These are phyloP conservation scores for Phialocephala sp. DNA, from an alignment of 2,329 filamentous ascomycete species.

Conservation along the genomic window DNA sequence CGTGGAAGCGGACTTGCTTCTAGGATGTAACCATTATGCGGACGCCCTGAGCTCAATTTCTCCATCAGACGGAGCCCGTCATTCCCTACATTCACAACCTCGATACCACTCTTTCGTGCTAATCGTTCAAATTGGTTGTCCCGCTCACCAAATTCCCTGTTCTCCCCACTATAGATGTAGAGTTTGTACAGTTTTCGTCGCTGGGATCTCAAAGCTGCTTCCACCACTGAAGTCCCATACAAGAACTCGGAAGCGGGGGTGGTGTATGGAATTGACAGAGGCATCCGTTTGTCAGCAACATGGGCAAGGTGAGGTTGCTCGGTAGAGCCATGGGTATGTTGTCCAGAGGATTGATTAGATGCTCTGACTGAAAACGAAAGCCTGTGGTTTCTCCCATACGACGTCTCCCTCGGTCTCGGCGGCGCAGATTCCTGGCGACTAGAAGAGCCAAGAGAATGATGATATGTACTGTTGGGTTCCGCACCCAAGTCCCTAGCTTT, in stretches of 20 bases:
- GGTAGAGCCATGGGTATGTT: neutral
- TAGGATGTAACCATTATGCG: slow-evolving; percentile 89
- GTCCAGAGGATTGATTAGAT: neutral
- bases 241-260: slow-evolving; percentile 91
- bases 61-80: slow-evolving; percentile 74
- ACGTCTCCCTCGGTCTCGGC: neutral
- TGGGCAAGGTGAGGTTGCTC: slow-evolving; percentile 4
- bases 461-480: slow-evolving; percentile 26
- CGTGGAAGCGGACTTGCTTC: slow-evolving; percentile 85
- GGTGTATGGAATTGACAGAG: slow-evolving; percentile 65
- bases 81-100: slow-evolving; percentile 62
- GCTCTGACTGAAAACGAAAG: neutral
- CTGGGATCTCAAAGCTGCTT: slow-evolving; percentile 70
- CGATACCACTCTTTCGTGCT: slow-evolving; percentile 56
- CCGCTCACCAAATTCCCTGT: slow-evolving; percentile 55
- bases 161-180: slow-evolving; percentile 72
- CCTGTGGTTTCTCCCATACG: neutral
- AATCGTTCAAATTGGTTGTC: slow-evolving; percentile 52
- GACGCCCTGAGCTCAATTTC: slow-evolving; percentile 80
- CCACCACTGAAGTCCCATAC: slow-evolving; percentile 82
- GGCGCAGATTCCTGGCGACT: neutral
- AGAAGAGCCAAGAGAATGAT: neutral
- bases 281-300: slow-evolving; percentile 35
- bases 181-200: slow-evolving; percentile 82
- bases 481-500: neutral